phyloP scores from a whole-genome alignment of 2,329 filamentous ascomycete species.

The Apiospora rasikravindrae region DNA sequence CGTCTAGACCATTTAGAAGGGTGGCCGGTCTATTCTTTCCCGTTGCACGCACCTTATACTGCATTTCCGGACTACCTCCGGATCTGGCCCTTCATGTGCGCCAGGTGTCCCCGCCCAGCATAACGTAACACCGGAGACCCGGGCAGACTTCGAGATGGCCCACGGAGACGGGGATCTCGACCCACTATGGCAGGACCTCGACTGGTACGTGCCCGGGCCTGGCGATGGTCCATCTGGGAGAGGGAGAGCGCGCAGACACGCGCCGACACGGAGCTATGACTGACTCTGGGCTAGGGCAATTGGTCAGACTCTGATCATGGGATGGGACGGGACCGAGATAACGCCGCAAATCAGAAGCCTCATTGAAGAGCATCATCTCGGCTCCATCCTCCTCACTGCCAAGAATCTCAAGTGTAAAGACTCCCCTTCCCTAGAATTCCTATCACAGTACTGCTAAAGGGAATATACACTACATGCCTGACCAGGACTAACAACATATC shows the following conservation, averaged over 20 bases:
- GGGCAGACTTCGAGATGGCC: constrained; percentile 36
- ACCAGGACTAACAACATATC: constrained; percentile 37
- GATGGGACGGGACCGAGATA: constrained; percentile 83
- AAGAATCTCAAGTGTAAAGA: constrained; percentile 82
- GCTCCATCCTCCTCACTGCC: constrained; percentile 82
- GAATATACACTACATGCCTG: constrained; percentile 25
- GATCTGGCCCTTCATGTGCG: constrained; percentile 19
- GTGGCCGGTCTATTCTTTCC: background rate
- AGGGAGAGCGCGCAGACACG: background rate
- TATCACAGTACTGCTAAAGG: background rate
- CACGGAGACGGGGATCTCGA: constrained; percentile 56
- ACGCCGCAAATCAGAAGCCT: constrained; percentile 82
- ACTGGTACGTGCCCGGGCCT: constrained; percentile 64
- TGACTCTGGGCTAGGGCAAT: constrained; percentile 60
- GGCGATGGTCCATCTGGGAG: background rate
- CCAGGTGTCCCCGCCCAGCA: constrained; percentile 28
- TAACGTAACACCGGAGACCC: constrained; percentile 36
- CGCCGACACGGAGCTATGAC: constrained; percentile 26
- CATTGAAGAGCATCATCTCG: constrained; percentile 85
- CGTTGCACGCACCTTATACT: background rate
- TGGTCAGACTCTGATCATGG: constrained; percentile 82
- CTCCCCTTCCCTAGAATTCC: background rate
- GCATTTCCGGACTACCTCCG: constrained; percentile 5
- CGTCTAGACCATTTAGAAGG: background rate
- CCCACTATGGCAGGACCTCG: constrained; percentile 75